Evolutionary conservation across 331 rosid genomes (phyloP), one percentile per base, ranked within the genome.

Genomic region (Spiraea crenata): DNA sequence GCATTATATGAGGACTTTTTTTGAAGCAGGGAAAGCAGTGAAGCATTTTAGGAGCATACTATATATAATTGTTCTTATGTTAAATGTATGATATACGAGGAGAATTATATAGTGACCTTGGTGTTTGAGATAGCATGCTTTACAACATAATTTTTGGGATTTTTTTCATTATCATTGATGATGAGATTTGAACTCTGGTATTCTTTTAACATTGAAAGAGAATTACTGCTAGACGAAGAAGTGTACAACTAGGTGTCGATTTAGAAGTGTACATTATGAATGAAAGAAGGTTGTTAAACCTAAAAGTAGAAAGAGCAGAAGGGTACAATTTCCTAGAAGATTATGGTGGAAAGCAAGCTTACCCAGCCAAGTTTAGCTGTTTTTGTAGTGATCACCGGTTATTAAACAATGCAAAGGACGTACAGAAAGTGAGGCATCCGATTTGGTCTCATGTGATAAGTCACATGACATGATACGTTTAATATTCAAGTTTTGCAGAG

Each of bases 321-420:
- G 69, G 56, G 44, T 60, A 65, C 55, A 70, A 74, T 52, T 81
- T 47, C 66, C 63, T 37, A 56, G 79, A 79, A 70, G 68, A 78
- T 56, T 72, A 71, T 52, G 41, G 56, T 65, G 73, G 69, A 83
- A 76, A 81, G 82, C 63, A 72, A 75, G 82, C 76, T 77, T 80
- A 77, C 72, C 86, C 90, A 78, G 72, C 90, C 70, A 78, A 77
- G 74, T 81, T 82, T 75, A 77, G 96, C 83, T 86, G 91, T 84
- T 65, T 47, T 63, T 79, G 79, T 77, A 57, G 78, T 57, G 66
- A 40, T 46, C 45, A 56, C 42, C 52, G 79, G 67, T 54, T 52
- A 79, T 71, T 77, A 59, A 79, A 72, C 72, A 41, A 52, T 65
- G 69, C 46, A 57, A 56, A 66, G 58, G 35, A 74, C 69, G 78